Evolutionary conservation across 2,329 filamentous ascomycete genomes (phyloP), one percentile per base, ranked within the genome.

Genomic region (Eutypella sp.): DNA sequence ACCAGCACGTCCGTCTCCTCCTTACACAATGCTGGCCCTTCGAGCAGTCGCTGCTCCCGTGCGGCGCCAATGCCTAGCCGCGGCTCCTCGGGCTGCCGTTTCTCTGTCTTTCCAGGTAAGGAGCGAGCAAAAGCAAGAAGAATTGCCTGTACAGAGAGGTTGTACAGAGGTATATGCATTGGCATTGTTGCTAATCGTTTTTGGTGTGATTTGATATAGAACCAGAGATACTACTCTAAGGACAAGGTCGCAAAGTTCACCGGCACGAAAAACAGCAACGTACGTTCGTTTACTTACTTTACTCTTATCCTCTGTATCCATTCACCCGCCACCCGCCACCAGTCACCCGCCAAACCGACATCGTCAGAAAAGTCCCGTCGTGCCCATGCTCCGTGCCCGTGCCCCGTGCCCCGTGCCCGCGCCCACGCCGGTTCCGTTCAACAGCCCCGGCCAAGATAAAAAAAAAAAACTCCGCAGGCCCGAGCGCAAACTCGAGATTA

Each of bases 201-300:
- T 23, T 9, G 20, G 25, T 20, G 31, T 13, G 36, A 40, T 16
- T 45, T n/a, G n/a, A n/a, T n/a, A n/a, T 54, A 81, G 75, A 71
- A 70, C 67, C 68, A 71, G 66, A 73, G 82, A 66, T 79, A 69
- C 71, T 91, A 85, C 74, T 81, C 80, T n/a, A 39, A 55, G 66
- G 80, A 75, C 66, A 68, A 70, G 50, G 90, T 97, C 62, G 93
- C 91, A 70, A 88, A 93, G 76, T 99, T 96, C 78, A 85, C 89
- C 64, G 93, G 92, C 59, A 79, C 82, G 67, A 96, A 95, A 76
- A 89, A 87, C 67, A 75, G 85, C 67, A 85, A 92, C 77, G 89
- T 93, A 83, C 69, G 86, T 75, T 22, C 52, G 56, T 55, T 55
- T 47, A 42, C n/a, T n/a, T n/a, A n/a, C n/a, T n/a, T n/a, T n/a